Conservation (phyloP, 163 green algal species). For the Scenedesmus sp. region DNA sequence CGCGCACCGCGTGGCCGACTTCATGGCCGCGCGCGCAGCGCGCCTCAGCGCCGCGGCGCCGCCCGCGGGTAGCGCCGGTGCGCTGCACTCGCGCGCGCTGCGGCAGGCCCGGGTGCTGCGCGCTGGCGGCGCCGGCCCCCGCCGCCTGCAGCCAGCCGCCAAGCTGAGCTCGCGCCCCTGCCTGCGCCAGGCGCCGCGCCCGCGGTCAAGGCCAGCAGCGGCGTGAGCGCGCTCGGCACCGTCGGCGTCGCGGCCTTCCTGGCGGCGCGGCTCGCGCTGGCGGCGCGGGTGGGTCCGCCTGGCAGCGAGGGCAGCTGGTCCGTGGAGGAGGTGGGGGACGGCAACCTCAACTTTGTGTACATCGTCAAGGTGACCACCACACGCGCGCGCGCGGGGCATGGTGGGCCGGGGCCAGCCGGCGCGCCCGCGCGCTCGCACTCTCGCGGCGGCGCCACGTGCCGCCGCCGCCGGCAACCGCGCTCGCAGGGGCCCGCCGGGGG, state of each 20-base stretch:
- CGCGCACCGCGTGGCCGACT: conserved; percentile 58
- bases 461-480: too few relatives aligned
- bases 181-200: conserved; percentile 1
- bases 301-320: conserved; percentile 47
- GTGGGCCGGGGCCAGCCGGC: too few relatives aligned
- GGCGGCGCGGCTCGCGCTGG: conserved; percentile 48
- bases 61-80: conserved; percentile 37
- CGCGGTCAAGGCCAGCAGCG: conserved; percentile 8
- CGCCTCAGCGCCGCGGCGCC: background rate
- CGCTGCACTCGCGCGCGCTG: too few relatives aligned
- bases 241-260: conserved; percentile 74
- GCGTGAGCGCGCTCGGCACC: conserved; percentile 53
- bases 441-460: too few relatives aligned
- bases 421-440: too few relatives aligned
- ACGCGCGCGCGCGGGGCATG: too few relatives aligned
- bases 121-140: too few relatives aligned
- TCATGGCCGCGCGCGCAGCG: conserved; percentile 34
- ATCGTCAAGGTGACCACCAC: conserved; percentile 71
- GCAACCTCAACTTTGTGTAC: conserved; percentile 99
- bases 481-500: conserved; percentile 70
- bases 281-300: conserved; percentile 43
- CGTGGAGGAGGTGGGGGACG: conserved; percentile 75
- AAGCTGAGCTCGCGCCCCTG: too few relatives aligned
- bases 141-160: too few relatives aligned
- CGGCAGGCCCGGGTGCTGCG: too few relatives aligned